phyloP scores from a whole-genome alignment of 352 stramenopile species.

The Discostella stelligera region DNA sequence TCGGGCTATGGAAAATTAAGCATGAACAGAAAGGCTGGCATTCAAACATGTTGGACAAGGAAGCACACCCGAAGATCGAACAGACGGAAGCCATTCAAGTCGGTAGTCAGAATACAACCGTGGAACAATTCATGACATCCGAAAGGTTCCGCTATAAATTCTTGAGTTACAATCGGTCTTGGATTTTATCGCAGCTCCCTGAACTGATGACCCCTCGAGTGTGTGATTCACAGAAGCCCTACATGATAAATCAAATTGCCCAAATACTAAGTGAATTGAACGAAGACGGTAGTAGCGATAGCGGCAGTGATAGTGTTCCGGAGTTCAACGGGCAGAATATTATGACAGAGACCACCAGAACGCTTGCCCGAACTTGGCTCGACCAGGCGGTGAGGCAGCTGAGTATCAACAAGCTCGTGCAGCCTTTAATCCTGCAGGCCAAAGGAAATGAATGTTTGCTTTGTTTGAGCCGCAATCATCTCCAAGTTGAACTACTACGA shows the following conservation, averaged over 20 bases:
- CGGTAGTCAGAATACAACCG: slow-evolving; percentile 92
- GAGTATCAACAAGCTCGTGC: slow-evolving; percentile 86
- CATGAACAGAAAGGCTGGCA: slow-evolving; percentile 95
- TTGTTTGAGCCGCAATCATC: slow-evolving; percentile 90
- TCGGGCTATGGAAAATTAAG: slow-evolving; percentile 94
- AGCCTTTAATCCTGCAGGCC: slow-evolving; percentile 89
- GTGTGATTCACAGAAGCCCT: slow-evolving; percentile 87
- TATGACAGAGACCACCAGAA: slow-evolving; percentile 88
- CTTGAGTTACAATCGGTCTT: slow-evolving; percentile 96
- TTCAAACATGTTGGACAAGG: slow-evolving; percentile 86
- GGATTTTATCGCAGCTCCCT: slow-evolving; percentile 93
- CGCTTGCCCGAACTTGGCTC: slow-evolving; percentile 92
- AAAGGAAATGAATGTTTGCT: slow-evolving; percentile 92
- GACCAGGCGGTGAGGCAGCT: slow-evolving; percentile 85
- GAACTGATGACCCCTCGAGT: slow-evolving; percentile 93
- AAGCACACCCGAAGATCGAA: slow-evolving; percentile 88
- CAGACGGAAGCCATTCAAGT: slow-evolving; percentile 91
- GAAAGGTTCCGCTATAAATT: slow-evolving; percentile 98
- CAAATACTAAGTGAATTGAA: slow-evolving; percentile 93
- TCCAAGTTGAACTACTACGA: slow-evolving; percentile 93
- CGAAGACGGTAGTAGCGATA: slow-evolving; percentile 87
- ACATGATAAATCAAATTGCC: slow-evolving; percentile 93
- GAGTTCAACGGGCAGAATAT: slow-evolving; percentile 90
- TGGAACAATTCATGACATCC: slow-evolving; percentile 95
- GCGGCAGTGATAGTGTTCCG: slow-evolving; percentile 85